phyloP scores from a whole-genome alignment of 23 red algal genomes.

The Gracilariopsis chorda region DNA sequence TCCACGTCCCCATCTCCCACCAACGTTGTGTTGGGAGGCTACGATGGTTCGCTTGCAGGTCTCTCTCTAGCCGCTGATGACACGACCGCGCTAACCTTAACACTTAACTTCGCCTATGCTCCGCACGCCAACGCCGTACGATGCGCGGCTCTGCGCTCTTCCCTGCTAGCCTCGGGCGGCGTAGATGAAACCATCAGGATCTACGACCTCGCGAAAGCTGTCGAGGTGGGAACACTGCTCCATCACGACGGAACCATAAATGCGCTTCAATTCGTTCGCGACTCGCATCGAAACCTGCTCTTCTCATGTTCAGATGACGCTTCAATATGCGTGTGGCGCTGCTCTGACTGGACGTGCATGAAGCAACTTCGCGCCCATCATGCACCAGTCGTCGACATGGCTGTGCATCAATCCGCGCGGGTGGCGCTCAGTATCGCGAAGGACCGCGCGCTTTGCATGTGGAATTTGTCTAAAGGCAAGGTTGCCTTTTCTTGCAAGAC shows the following conservation, averaged over 20 bases:
- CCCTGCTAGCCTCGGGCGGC: constrained; percentile 32
- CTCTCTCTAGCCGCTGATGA: constrained; percentile 26
- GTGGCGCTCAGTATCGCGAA: constrained; percentile 52
- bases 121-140: constrained; percentile 42
- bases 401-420: constrained; percentile 46
- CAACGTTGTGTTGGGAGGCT: constrained; percentile 27
- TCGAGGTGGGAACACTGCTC: constrained; percentile 18
- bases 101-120: constrained; percentile 30
- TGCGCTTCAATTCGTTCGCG: constrained; percentile 31
- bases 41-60: constrained; percentile 51
- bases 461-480: constrained; percentile 68
- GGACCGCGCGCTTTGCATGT: constrained; percentile 64
- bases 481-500: constrained; percentile 61
- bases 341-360: constrained; percentile 40
- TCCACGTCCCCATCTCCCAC: background rate
- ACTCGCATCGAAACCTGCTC: constrained; percentile 24
- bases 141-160: constrained; percentile 4
- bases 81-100: background rate
- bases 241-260: constrained; percentile 58
- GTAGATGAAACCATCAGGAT: constrained; percentile 58
- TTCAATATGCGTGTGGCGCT: constrained; percentile 54
- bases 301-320: constrained; percentile 46
- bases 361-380: constrained; percentile 53
- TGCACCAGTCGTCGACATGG: constrained; percentile 37
- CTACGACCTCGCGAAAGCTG: constrained; percentile 30